Percentiles rank a stretch among this genome's conserved stretches.
phyloP scores from a whole-genome alignment of 148 eudicot genomes.

The Polygonum aviculare region DNA sequence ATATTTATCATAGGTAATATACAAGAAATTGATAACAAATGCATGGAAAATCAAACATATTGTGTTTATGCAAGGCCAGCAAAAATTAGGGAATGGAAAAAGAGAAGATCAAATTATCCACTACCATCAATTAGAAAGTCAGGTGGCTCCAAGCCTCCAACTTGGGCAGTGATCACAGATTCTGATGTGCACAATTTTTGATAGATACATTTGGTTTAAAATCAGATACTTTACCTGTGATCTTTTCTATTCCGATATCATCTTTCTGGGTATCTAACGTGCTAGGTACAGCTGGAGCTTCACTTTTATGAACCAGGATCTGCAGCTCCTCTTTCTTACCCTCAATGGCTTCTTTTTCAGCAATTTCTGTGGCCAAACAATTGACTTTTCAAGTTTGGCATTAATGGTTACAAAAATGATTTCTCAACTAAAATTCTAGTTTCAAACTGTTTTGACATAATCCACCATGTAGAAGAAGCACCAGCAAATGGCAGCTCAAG shows the following conservation, averaged over 20 bases:
- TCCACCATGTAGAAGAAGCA: background rate
- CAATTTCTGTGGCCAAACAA: background rate
- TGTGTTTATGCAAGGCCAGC: too few species aligned
- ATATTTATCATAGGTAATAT: background rate
- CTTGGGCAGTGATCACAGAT: background rate
- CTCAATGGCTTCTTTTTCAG: background rate
- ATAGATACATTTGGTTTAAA: background rate
- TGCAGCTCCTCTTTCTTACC: background rate
- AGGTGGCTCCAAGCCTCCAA: background rate
- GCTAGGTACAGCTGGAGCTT: constrained; percentile 1
- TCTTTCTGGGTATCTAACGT: background rate
- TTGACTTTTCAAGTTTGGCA: background rate
- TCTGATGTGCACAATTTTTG: background rate
- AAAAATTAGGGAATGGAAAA: too few species aligned
- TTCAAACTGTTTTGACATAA: background rate
- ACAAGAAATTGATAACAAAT: too few species aligned
- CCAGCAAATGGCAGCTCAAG: background rate
- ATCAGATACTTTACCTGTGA: background rate
- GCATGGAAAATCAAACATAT: too few species aligned
- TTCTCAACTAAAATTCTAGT: background rate
- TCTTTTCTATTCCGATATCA: background rate
- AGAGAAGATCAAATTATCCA: too few species aligned
- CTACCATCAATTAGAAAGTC: background rate
- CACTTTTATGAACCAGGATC: background rate
- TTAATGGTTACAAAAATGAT: background rate